Evolutionary conservation across 495 filamentous ascomycete species (phyloP).

Genomic region (Talaromyces trachyspermus): DNA sequence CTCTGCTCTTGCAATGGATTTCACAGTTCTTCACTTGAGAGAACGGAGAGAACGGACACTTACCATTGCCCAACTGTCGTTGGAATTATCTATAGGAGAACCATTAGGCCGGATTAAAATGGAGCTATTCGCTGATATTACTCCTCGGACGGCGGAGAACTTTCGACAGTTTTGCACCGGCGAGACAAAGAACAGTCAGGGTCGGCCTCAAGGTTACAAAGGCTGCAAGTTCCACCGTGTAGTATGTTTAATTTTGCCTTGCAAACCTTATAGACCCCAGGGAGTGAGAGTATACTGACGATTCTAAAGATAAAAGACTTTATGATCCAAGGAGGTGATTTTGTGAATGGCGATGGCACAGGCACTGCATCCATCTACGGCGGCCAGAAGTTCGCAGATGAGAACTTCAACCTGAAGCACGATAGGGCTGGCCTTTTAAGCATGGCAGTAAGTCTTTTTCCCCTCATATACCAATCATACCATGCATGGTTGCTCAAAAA

Average conservation of each 20-base stretch:
- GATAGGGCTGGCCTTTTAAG: constrained; percentile 71
- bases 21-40: too few species aligned
- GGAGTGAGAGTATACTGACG: too few species aligned
- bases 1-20: too few species aligned
- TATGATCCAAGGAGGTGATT: constrained; percentile 97
- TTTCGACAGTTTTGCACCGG: constrained; percentile 97
- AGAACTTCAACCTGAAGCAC: constrained; percentile 80
- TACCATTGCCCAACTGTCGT: too few species aligned
- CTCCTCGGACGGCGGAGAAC: constrained; percentile 89
- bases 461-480: constrained; percentile 7
- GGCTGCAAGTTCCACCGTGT: constrained; percentile 91
- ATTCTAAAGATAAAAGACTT: constrained; percentile 98
- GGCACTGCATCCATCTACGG: constrained; percentile 86
- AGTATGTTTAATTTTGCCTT: too few species aligned
- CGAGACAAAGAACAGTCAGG: constrained; percentile 72
- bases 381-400: constrained; percentile 75
- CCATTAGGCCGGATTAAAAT: constrained; percentile 88
- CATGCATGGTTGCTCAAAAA: neutral
- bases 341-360: constrained; percentile 88
- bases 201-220: constrained; percentile 89
- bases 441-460: constrained; percentile 93
- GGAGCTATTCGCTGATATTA: constrained; percentile 79
- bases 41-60: too few species aligned
- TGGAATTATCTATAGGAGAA: constrained; percentile 56
- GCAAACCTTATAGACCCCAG: too few species aligned